Percentiles rank a stretch among this genome's conserved stretches.
Conservation (phyloP, 2,329 filamentous ascomycete species). For the Westerdykella aurantiaca region DNA sequence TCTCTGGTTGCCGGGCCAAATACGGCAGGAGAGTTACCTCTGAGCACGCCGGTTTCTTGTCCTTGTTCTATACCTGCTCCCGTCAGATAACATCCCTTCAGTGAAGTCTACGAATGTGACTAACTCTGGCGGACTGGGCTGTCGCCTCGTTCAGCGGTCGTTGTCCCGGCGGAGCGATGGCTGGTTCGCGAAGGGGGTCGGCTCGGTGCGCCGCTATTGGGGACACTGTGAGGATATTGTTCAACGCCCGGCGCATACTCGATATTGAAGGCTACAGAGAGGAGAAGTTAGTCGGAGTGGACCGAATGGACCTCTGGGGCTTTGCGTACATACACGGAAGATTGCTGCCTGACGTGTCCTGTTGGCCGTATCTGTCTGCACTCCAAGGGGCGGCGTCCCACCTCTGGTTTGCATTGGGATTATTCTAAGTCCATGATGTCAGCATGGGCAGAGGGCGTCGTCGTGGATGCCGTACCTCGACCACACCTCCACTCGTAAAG, state of each 20-base stretch:
- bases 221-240: constrained; percentile 27
- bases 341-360: constrained; percentile 9
- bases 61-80: constrained; percentile 24
- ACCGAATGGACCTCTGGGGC: background rate
- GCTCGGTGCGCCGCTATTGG: constrained; percentile 31
- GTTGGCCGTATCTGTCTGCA: constrained; percentile 28
- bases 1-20: constrained; percentile 53
- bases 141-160: constrained; percentile 26
- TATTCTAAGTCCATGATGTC: background rate
- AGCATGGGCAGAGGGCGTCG: constrained; percentile 1
- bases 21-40: constrained; percentile 32
- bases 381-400: constrained; percentile 30
- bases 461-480: constrained; percentile 3
- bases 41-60: constrained; percentile 53
- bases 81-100: constrained; percentile 12
- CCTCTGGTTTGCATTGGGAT: constrained; percentile 12
- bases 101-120: constrained; percentile 5
- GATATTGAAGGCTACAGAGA: constrained; percentile 29
- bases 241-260: constrained; percentile 28
- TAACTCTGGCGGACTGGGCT: constrained; percentile 28
- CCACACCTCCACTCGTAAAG: constrained; percentile 8
- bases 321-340: constrained; percentile 23
- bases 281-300: constrained; percentile 11
- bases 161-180: constrained; percentile 17
- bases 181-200: constrained; percentile 34